These are phyloP conservation scores for Talaromyces pinophilus DNA, from an alignment of 2,329 filamentous ascomycete genomes.

Conservation along the genomic window DNA sequence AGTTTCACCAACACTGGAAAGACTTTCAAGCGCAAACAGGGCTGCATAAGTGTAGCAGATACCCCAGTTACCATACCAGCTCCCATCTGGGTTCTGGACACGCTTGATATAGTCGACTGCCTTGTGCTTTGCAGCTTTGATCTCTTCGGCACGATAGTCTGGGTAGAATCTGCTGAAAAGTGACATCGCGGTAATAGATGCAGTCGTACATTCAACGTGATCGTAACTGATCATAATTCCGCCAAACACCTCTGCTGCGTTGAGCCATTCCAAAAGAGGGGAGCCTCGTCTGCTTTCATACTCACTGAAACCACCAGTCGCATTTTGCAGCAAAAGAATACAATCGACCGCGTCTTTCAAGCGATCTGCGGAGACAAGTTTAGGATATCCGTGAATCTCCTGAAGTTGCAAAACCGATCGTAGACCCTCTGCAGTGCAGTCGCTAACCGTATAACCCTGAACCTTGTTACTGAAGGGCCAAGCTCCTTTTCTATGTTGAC, in stretches of 20 bases:
- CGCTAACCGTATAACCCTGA: slow-evolving; percentile 93
- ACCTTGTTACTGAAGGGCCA: slow-evolving; percentile 94
- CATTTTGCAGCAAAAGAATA: slow-evolving; percentile 86
- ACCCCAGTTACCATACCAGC: slow-evolving; percentile 97
- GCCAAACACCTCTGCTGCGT: slow-evolving; percentile 94
- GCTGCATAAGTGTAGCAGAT: slow-evolving; percentile 97
- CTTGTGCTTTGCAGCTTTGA: slow-evolving; percentile 68
- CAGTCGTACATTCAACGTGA: slow-evolving; percentile 96
- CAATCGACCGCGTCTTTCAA: slow-evolving; percentile 89
- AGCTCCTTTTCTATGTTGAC: slow-evolving; percentile 85
- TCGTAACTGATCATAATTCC: slow-evolving; percentile 99
- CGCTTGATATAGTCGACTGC: slow-evolving; percentile 82
- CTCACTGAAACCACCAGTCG: slow-evolving; percentile 80
- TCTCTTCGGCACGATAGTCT: slow-evolving; percentile 73
- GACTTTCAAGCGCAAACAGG: slow-evolving; percentile 92
- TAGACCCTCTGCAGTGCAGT: slow-evolving; percentile 88
- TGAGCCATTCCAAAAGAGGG: slow-evolving; percentile 77
- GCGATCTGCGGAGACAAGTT: slow-evolving; percentile 71
- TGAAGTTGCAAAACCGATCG: slow-evolving; percentile 86
- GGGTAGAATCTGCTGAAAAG: slow-evolving; percentile 82
- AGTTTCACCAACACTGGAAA: slow-evolving; percentile 77
- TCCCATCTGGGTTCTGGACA: slow-evolving; percentile 77
- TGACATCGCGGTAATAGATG: slow-evolving; percentile 82
- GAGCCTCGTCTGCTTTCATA: slow-evolving; percentile 84
- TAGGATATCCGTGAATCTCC: slow-evolving; percentile 71